A percentile compares a stretch with the other conserved stretches of the same genome.
Evolutionary conservation across 352 stramenopile genomes (phyloP).

Genomic region (Pilasporangium apinafurcum): DNA sequence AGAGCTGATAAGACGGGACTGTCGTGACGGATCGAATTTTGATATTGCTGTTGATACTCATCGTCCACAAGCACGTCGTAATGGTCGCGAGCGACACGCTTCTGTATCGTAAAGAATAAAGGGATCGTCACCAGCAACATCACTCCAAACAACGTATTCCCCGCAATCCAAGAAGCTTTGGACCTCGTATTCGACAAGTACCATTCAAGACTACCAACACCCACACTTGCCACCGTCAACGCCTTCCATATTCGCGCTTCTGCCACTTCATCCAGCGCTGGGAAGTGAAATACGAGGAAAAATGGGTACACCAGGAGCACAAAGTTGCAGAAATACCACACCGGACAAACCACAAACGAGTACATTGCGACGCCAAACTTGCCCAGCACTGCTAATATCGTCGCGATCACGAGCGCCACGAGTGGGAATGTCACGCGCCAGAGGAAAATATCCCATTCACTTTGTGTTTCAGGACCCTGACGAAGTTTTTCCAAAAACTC

Average conservation of each 20-base stretch:
- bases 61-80: slow-evolving; percentile 28
- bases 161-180: slow-evolving; percentile 62
- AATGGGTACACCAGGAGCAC: slow-evolving; percentile 69
- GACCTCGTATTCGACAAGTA: slow-evolving; percentile 50
- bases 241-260: slow-evolving; percentile 38
- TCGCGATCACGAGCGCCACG: slow-evolving; percentile 70
- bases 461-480: slow-evolving; percentile 61
- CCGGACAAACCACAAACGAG: slow-evolving; percentile 54
- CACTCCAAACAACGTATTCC: slow-evolving; percentile 76
- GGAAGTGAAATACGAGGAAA: slow-evolving; percentile 67
- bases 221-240: slow-evolving; percentile 35
- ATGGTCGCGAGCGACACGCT: slow-evolving; percentile 36
- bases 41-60: slow-evolving; percentile 17
- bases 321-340: slow-evolving; percentile 81
- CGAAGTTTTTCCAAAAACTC: slow-evolving; percentile 71
- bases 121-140: slow-evolving; percentile 57
- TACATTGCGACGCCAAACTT: slow-evolving; percentile 64
- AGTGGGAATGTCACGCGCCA: slow-evolving; percentile 82
- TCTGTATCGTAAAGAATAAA: slow-evolving; percentile 64
- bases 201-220: slow-evolving; percentile 61
- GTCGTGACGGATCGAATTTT: slow-evolving; percentile 1
- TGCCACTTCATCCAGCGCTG: slow-evolving; percentile 18
- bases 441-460: slow-evolving; percentile 75
- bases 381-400: slow-evolving; percentile 47
- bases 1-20: background rate